Conservation (phyloP, 345 rosid genomes). For the Linum tenue region DNA sequence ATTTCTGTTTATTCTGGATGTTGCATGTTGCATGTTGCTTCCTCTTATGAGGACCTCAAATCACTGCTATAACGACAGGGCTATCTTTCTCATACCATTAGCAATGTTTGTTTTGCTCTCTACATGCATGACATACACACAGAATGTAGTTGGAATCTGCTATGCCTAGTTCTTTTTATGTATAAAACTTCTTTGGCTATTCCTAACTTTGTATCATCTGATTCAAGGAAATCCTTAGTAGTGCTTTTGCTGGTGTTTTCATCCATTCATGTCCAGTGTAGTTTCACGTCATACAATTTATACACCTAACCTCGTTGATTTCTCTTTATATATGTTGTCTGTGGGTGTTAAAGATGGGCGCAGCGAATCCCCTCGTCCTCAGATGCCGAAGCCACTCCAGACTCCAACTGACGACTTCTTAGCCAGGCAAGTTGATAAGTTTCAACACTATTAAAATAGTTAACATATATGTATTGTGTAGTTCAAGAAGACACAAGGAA, state of each 20-base stretch:
- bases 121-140: no score
- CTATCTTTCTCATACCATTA: not conserved
- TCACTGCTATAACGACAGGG: not conserved
- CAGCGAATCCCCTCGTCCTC: conserved; percentile 29
- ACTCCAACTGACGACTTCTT: conserved; percentile 44
- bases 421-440: conserved; percentile 31
- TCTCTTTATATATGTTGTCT: not conserved
- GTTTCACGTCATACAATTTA: no score
- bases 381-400: conserved; percentile 27
- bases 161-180: not conserved
- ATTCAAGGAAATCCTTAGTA: not conserved
- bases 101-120: not conserved
- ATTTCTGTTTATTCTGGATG: not conserved
- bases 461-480: not conserved
- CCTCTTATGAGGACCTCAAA: not conserved
- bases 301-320: not conserved
- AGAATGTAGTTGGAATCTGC: no score
- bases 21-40: not conserved
- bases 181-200: not conserved
- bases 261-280: not conserved
- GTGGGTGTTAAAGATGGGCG: conserved; percentile 24
- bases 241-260: not conserved
- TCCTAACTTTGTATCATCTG: not conserved
- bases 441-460: not conserved
- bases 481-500: no score